A percentile compares a stretch with the other conserved stretches of the same genome.
Evolutionary conservation across 2,329 filamentous ascomycete species (phyloP).

Genomic region (Blumeria hordei): DNA sequence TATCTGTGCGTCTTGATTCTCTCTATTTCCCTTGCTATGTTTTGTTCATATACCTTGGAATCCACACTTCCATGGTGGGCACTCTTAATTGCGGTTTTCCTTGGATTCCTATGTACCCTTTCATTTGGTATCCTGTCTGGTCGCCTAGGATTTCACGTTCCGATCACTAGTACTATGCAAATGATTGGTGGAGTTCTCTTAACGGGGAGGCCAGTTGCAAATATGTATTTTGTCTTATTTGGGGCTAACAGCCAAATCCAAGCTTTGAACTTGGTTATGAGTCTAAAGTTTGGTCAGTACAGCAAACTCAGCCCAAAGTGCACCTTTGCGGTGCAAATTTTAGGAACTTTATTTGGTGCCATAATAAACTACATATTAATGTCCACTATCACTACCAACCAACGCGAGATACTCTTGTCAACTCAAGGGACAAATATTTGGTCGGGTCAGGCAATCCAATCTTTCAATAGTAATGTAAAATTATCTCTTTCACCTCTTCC

Average conservation of each 20-base stretch:
- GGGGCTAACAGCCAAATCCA: constrained; percentile 7
- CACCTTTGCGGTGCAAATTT: constrained; percentile 20
- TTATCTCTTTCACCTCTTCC: constrained; percentile 5
- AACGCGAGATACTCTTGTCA: too few relatives aligned
- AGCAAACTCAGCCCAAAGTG: constrained; percentile 6
- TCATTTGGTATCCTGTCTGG: too few relatives aligned
- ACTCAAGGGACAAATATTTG: too few relatives aligned
- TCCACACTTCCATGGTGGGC: constrained; percentile 20
- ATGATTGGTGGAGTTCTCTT: constrained; percentile 23
- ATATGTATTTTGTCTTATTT: constrained; percentile 18
- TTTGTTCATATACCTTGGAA: constrained; percentile 16
- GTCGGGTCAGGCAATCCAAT: too few relatives aligned
- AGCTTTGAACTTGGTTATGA: too few relatives aligned
- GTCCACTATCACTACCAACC: too few relatives aligned
- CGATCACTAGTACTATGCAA: constrained; percentile 19
- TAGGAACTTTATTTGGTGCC: constrained; percentile 14
- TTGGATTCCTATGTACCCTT: constrained; percentile 17
- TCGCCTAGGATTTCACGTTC: constrained; percentile 13
- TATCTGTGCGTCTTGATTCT: constrained; percentile 10
- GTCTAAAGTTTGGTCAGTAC: too few relatives aligned
- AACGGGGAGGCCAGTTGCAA: constrained; percentile 18
- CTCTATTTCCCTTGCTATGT: constrained; percentile 14
- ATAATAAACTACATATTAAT: too few relatives aligned
- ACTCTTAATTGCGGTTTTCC: constrained; percentile 16
- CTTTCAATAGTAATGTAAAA: too few relatives aligned